Evolutionary conservation across 1,139 yeast genomes (phyloP).

Genomic region (Pichia sp.): DNA sequence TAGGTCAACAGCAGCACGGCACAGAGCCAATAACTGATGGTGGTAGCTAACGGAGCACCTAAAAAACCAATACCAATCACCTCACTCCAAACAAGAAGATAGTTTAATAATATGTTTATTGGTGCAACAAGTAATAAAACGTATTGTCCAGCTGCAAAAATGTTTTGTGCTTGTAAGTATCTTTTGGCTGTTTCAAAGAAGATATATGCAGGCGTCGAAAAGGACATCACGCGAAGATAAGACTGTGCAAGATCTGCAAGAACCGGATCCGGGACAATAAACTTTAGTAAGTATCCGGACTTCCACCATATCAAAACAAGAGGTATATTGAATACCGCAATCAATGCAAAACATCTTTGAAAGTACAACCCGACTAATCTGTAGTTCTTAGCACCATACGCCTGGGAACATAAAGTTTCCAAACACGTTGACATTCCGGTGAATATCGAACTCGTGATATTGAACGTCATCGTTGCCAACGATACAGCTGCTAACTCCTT

Average conservation of each 20-base stretch:
- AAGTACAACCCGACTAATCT: slow-evolving; percentile 39
- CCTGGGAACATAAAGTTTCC: slow-evolving; percentile 53
- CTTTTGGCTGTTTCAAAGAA: slow-evolving; percentile 42
- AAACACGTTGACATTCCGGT: slow-evolving; percentile 54
- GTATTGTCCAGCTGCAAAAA: slow-evolving; percentile 40
- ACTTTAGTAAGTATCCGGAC: slow-evolving; percentile 31
- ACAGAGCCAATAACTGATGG: slow-evolving; percentile 37
- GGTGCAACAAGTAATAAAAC: slow-evolving; percentile 39
- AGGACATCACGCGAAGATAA: slow-evolving; percentile 34
- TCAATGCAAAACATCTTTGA: slow-evolving; percentile 42
- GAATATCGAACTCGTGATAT: slow-evolving; percentile 46
- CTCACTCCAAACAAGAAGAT: slow-evolving; percentile 35
- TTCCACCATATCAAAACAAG: slow-evolving; percentile 39
- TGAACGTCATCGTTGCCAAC: slow-evolving; percentile 54
- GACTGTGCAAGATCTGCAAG: slow-evolving; percentile 34
- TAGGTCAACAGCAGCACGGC: slow-evolving; percentile 32
- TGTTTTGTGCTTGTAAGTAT: slow-evolving; percentile 39
- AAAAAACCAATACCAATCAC: slow-evolving; percentile 36
- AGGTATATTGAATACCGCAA: slow-evolving; percentile 34
- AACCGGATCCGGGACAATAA: slow-evolving; percentile 34
- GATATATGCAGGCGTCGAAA: slow-evolving; percentile 38
- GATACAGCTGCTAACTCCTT: slow-evolving; percentile 51
- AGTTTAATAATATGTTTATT: slow-evolving; percentile 34
- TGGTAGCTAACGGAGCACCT: slow-evolving; percentile 41
- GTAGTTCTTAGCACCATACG: slow-evolving; percentile 38